phyloP scores from a whole-genome alignment of 306 rosid genomes.

The Prunus mira region DNA sequence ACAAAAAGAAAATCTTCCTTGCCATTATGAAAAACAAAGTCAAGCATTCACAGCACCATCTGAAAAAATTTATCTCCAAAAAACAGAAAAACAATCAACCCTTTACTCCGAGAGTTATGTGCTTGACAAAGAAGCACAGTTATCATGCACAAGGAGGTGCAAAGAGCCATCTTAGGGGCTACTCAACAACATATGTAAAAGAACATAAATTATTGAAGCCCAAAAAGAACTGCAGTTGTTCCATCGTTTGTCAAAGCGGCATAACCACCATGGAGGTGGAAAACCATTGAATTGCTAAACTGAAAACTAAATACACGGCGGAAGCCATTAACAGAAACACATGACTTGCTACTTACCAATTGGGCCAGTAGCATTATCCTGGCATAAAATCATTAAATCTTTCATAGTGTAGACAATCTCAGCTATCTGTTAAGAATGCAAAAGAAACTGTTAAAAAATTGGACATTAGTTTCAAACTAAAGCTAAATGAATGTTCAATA shows the following conservation, averaged over 20 bases:
- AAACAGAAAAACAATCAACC: background rate
- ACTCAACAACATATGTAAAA: background rate
- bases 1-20: too few species aligned
- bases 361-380: slow-evolving; percentile 27
- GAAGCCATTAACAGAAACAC: background rate
- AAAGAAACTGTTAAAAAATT: background rate
- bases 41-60: background rate
- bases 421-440: slow-evolving; percentile 30
- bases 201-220: background rate
- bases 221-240: background rate
- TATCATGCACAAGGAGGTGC: background rate
- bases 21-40: background rate
- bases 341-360: slow-evolving; percentile 32
- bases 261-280: background rate
- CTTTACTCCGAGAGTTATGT: background rate
- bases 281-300: background rate
- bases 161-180: background rate
- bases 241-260: background rate
- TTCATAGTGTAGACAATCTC: slow-evolving; percentile 37
- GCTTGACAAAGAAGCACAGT: background rate
- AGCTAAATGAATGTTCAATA: slow-evolving; percentile 5
- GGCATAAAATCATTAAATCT: slow-evolving; percentile 37
- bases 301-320: background rate
- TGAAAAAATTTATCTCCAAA: background rate
- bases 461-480: background rate